Percentiles rank a stretch among this genome's conserved stretches.
phyloP scores from a whole-genome alignment of 2,329 filamentous ascomycete genomes.

The Aureobasidium leucospermi region DNA sequence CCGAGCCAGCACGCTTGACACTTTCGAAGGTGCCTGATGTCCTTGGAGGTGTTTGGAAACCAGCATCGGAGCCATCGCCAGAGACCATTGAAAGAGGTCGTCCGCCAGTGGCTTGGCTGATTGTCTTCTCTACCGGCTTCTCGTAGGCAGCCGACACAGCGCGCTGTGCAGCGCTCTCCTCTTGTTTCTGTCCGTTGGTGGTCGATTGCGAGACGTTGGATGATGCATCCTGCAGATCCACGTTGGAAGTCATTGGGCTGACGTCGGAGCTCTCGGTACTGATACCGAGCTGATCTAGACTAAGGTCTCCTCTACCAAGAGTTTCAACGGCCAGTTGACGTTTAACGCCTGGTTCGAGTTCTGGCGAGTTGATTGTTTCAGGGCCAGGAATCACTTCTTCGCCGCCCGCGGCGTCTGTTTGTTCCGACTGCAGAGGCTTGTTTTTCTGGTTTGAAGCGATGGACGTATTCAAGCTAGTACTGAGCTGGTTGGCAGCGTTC shows the following conservation, averaged over 20 bases:
- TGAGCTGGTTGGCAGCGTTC: conserved; percentile 73
- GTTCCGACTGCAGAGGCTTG: conserved; percentile 28
- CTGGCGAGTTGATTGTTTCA: conserved; percentile 16
- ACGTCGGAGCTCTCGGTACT: conserved; percentile 45
- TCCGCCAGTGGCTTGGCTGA: conserved; percentile 26
- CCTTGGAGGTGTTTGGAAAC: conserved; percentile 60
- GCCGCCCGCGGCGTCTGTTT: conserved; percentile 23
- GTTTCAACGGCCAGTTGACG: conserved; percentile 74
- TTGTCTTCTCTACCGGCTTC: conserved; percentile 28
- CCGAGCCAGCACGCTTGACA: conserved; percentile 47
- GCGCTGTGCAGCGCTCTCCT: conserved; percentile 52
- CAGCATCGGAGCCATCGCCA: conserved; percentile 30
- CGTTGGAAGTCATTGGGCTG: conserved; percentile 51
- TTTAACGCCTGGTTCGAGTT: conserved; percentile 46
- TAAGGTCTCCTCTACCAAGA: conserved; percentile 79
- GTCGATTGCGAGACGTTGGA: not conserved
- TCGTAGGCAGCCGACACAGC: conserved; percentile 56
- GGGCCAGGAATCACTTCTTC: conserved; percentile 36
- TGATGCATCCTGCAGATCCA: conserved; percentile 5
- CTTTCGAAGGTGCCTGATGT: conserved; percentile 57
- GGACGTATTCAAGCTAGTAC: conserved; percentile 63
- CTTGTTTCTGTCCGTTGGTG: conserved; percentile 36
- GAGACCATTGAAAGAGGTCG: conserved; percentile 35
- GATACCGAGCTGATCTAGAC: conserved; percentile 81
- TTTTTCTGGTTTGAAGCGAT: conserved; percentile 44